Percentiles rank a stretch among this genome's conserved stretches.
Conservation (phyloP, 2,329 filamentous ascomycete species). For the Cercospora sp. region DNA sequence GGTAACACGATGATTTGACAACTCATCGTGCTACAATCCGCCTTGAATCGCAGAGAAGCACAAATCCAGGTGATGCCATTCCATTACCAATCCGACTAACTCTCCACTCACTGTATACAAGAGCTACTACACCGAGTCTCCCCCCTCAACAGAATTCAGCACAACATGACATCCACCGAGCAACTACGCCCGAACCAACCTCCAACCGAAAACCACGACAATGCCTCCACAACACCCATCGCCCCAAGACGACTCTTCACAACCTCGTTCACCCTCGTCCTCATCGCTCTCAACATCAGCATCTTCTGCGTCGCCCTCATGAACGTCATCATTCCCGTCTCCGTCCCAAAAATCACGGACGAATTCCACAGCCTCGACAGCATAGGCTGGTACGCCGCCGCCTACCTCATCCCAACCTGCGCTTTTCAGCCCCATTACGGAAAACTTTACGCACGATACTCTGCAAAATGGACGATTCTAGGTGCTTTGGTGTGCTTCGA, state of each 20-base stretch:
- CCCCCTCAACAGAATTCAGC: background rate
- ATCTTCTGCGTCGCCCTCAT: conserved; percentile 7
- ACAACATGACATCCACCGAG: background rate
- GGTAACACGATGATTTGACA: conserved; percentile 6
- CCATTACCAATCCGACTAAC: background rate
- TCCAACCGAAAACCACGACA: background rate
- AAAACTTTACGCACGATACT: conserved; percentile 4
- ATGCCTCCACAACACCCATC: background rate
- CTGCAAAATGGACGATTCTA: conserved; percentile 2
- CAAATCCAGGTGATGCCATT: background rate
- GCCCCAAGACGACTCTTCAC: background rate
- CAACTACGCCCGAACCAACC: background rate
- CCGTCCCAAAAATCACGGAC: conserved; percentile 45
- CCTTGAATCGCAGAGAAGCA: background rate
- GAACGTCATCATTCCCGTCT: conserved; percentile 20
- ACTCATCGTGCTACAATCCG: conserved; percentile 3
- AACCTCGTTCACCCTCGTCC: background rate
- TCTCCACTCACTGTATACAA: background rate
- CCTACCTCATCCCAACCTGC: conserved; percentile 13
- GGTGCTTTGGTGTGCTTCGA: background rate
- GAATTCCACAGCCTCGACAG: conserved; percentile 44
- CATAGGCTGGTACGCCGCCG: conserved; percentile 45
- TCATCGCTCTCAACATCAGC: conserved; percentile 3
- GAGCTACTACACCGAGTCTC: background rate
- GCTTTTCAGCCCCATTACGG: conserved; percentile 7